Base-by-base conservation (phyloP, 2,329 filamentous ascomycete species). In the Colletotrichum godetiae region DNA sequence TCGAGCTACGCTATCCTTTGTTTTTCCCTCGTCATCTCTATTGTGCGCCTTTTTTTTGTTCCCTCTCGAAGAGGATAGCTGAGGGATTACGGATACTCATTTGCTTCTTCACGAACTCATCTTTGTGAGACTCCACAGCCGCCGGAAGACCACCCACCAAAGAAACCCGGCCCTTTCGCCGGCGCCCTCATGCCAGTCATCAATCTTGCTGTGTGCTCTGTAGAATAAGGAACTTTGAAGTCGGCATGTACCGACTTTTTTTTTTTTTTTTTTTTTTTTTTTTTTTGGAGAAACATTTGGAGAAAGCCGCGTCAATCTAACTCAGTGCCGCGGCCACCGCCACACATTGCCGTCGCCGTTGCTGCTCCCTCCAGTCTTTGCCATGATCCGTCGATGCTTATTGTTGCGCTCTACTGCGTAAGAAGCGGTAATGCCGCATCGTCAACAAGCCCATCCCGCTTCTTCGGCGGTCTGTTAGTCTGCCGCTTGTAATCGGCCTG, bases 11-110 rank as follows among this genome's bases (percentile, higher is more conserved):
- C 19, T n/a, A 49, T n/a, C 42, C 19, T 49, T 3, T 49, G 42
- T 49, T 49, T 49, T 13, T 19, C 22, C 49, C 52, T 42, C 19
- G 0, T 12, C 12, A 4, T 56, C 42, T 33, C 22, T 35, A 31
- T 19, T 29, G 37, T 52, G 65, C 57, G 59, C 46, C 59, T 59
- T 68, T 68, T 68, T 49, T 62, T n/a, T 15, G 22, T 27, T 68
- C 37, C 6, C 13, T 42, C 37, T 15, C 13, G 37, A 42, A 15
- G 13, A 13, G 37, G 12, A 35, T 13, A 35, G 11, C 33, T 12
- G 33, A 35, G 33, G 33, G 33, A 35, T 35, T 37, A 33, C n/a
- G 7, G 10, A 24, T 12, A 33, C 24, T 31, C 33, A 8, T 37
- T 13, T 59, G 31, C 19, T 22, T 22, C 31, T 22, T 59, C 31